These are phyloP conservation scores for Phylloporus scabripes DNA, from an alignment of 768 basidiomycete species.

Conservation along the genomic window DNA sequence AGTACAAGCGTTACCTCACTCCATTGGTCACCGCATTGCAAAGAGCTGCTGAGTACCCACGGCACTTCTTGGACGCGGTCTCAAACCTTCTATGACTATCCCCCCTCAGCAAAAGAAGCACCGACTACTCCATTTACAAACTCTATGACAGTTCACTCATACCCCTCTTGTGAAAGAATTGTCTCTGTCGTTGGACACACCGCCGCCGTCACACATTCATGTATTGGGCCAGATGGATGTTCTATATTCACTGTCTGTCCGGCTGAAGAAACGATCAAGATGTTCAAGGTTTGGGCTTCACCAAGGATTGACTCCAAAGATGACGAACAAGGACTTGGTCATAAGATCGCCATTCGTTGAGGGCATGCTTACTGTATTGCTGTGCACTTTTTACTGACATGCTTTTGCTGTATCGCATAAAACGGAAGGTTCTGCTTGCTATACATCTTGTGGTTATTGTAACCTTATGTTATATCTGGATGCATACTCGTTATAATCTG, in stretches of 20 bases:
- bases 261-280: slow-evolving; percentile 62
- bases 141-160: slow-evolving; percentile 46
- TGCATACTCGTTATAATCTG: neutral
- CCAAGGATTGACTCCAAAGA: slow-evolving; percentile 16
- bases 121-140: slow-evolving; percentile 32
- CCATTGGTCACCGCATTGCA: slow-evolving; percentile 71
- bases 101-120: slow-evolving; percentile 20
- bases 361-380: slow-evolving; percentile 1
- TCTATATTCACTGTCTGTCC: slow-evolving; percentile 61
- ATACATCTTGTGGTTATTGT: slow-evolving; percentile 8
- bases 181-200: slow-evolving; percentile 54
- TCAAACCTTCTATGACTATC: slow-evolving; percentile 16
- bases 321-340: slow-evolving; percentile 18
- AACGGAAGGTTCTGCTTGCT: slow-evolving; percentile 1
- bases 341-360: slow-evolving; percentile 26
- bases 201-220: slow-evolving; percentile 52
- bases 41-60: slow-evolving; percentile 82
- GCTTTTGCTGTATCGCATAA: slow-evolving; percentile 5
- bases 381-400: slow-evolving; percentile 9
- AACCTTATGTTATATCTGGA: slow-evolving; percentile 6
- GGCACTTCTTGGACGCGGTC: slow-evolving; percentile 33
- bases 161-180: slow-evolving; percentile 47
- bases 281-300: slow-evolving; percentile 62
- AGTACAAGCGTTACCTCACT: slow-evolving; percentile 55
- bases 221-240: slow-evolving; percentile 58